These are phyloP conservation scores for Tephrocybe sp. DNA, from an alignment of 768 basidiomycete species.

Conservation along the genomic window DNA sequence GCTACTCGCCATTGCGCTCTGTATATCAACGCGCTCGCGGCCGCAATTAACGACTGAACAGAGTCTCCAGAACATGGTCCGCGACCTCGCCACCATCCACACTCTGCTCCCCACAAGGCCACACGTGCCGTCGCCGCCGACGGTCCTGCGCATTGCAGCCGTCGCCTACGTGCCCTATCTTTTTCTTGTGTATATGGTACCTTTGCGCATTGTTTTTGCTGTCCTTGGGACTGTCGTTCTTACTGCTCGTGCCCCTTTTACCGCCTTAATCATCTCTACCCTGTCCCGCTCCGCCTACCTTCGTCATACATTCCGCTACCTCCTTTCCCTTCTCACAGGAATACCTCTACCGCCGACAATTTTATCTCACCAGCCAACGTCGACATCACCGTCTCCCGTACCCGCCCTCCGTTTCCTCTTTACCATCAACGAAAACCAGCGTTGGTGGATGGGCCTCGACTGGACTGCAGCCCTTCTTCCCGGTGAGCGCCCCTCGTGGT, in stretches of 20 bases:
- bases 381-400: constrained; percentile 31
- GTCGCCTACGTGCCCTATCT: constrained; percentile 68
- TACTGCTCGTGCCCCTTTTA: constrained; percentile 71
- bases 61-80: constrained; percentile 51
- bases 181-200: constrained; percentile 59
- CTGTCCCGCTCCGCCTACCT: constrained; percentile 69
- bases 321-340: constrained; percentile 55
- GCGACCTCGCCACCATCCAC: constrained; percentile 68
- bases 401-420: constrained; percentile 75
- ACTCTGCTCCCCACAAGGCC: constrained; percentile 49
- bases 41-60: constrained; percentile 51
- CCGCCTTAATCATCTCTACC: constrained; percentile 47
- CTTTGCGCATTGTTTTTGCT: constrained; percentile 61
- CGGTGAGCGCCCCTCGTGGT: constrained; percentile 90
- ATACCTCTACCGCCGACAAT: constrained; percentile 45
- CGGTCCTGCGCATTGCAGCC: constrained; percentile 56
- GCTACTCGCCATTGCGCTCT: constrained; percentile 10
- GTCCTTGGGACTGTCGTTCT: constrained; percentile 44
- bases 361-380: constrained; percentile 32
- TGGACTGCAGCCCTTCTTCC: constrained; percentile 94
- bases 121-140: constrained; percentile 26
- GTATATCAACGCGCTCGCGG: constrained; percentile 14
- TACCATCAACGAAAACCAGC: constrained; percentile 91
- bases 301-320: constrained; percentile 59
- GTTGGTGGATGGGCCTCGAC: constrained; percentile 98